Evolutionary conservation across 441 rosid genomes (phyloP).

Genomic region (Corymbia citriodora): DNA sequence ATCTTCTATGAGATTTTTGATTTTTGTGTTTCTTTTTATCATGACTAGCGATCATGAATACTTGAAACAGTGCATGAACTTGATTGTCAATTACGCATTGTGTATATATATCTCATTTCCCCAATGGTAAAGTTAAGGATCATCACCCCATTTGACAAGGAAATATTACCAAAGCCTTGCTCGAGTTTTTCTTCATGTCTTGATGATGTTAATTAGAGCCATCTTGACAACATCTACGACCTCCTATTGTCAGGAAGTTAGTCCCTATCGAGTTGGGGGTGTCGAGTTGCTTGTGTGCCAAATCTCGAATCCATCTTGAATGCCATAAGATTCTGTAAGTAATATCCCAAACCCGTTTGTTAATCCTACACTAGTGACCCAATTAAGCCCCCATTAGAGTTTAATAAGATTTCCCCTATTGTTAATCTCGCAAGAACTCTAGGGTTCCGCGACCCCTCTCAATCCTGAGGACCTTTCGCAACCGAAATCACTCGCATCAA

Average conservation of each 20-base stretch:
- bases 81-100: background rate
- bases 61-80: background rate
- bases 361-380: fast-evolving
- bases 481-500: fast-evolving
- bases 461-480: fast-evolving
- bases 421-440: background rate
- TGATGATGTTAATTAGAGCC: background rate
- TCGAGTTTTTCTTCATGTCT: background rate
- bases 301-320: background rate
- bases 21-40: background rate
- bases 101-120: background rate
- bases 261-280: background rate
- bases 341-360: background rate
- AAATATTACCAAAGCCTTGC: background rate
- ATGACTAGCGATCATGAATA: background rate
- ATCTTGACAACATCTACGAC: background rate
- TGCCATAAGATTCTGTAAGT: fast-evolving
- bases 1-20: background rate
- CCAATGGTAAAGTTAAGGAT: background rate
- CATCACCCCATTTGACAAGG: background rate
- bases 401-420: fast-evolving
- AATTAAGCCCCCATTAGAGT: background rate
- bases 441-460: background rate
- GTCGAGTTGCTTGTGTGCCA: background rate
- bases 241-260: background rate